Evolutionary conservation across 495 filamentous ascomycete species (phyloP), one percentile per base, ranked within the genome.

Genomic region (Neurospora hispaniola): DNA sequence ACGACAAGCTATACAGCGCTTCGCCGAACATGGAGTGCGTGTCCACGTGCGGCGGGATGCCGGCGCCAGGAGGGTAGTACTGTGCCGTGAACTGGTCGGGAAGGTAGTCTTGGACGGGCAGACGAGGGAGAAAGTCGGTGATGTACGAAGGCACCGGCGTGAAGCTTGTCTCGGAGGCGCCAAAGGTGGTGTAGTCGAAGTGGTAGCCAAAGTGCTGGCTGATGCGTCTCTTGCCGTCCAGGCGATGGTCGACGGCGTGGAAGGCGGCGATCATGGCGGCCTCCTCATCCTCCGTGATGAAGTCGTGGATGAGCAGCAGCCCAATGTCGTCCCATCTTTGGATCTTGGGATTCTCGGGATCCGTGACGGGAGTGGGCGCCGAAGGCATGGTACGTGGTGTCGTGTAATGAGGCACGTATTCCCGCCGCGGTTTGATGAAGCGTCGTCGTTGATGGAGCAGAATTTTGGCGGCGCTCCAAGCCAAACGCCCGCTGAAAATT

Each of bases 111-210:
- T 75, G 74, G 40, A 79, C n/a, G 4, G 79, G 79, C 1, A 80
- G 76, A 7, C 79, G 74, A 3, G 76, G 73, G 20, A 79, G 73
- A 23, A 79, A 44, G 42, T 31, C 20, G 62, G 69, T 54, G 74
- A 80, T 75, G 74, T 80, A 79, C 3, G 66, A 12, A 4, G 79
- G 79, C 5, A 80, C 62, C 1, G 79, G 76, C 10, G 76, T 76
- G 62, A 75, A 73, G n/a, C 43, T 41, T 2, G 76, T 68, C 0
- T 72, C 69, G 11, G 78, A 78, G 35, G 76, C 77, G 69, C 78
- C 76, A 70, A 80, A 80, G 46, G 79, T 80, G 68, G 78, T 78
- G 74, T 80, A 80, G 70, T 80, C 79, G 44, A 80, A 80, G 70
- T 80, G 79, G 74, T 78, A 70, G 62, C 79, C 79, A 43, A 74